Evolutionary conservation across 2,329 filamentous ascomycete species (phyloP), one percentile per base, ranked within the genome.

Genomic region (Trichoderma arundinaceum): DNA sequence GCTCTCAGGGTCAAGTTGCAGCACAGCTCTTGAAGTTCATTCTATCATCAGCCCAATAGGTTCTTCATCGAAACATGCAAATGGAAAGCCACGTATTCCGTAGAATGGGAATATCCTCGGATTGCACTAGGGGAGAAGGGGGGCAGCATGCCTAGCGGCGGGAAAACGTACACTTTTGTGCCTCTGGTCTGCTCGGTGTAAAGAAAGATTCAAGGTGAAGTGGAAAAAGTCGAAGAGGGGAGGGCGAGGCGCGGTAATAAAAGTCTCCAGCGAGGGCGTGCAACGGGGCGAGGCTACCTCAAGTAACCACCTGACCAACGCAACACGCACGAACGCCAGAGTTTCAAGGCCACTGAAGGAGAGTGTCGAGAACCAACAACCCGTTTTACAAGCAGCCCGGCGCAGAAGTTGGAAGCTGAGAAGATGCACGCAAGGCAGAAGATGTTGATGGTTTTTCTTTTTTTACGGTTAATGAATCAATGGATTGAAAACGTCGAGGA

Each of bases 181-280:
- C 46, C 65, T 52, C 44, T 57, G 49, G 51, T 64, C 59, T 64
- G 51, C 65, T 66, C 65, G 65, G 65, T 66, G 65, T 52, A 66
- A 66, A 54, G 60, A 58, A 52, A 51, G 65, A 43, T 66, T 64
- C 65, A 64, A 66, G 65, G 65, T 66, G 65, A 66, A 51, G 52
- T 53, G 19, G 57, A 38, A 66, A 52, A 58, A 57, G 35, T 66
- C 35, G 58, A 62, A 32, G 65, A 66, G 65, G 65, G 65, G 65
- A 66, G 65, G 59, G 65, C 65, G 65, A 64, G 59, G 64, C 64
- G 64, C 64, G 58, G 65, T 66, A 66, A 66, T 66, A 66, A 66
- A 66, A 66, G 65, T 64, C 59, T 54, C 65, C 52, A 66, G 65
- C 53, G 53, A 58, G 49, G 59, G 46, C 46, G 60, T 52, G 48